Conservation (phyloP, 768 basidiomycete species). For the Lactarius indigo region DNA sequence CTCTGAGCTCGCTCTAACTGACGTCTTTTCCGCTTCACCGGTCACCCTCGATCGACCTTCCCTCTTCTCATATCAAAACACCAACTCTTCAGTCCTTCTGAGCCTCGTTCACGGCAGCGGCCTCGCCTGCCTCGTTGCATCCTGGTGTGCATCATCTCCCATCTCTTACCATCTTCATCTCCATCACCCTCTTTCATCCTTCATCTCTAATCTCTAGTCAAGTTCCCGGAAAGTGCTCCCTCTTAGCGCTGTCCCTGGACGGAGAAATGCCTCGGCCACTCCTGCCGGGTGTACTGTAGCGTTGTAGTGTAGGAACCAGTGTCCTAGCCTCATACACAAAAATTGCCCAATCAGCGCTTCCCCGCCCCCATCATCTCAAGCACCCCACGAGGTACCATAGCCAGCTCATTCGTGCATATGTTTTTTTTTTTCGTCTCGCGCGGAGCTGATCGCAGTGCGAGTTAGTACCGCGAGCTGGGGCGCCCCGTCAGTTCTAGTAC, state of each 20-base stretch:
- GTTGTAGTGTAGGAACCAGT: conserved; percentile 6
- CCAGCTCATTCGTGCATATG: not conserved
- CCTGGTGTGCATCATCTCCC: conserved; percentile 15
- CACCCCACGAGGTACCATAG: not conserved
- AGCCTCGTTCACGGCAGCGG: not conserved
- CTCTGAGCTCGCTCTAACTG: not conserved
- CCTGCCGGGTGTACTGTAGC: not conserved
- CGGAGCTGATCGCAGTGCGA: not conserved
- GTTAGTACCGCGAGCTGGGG: not conserved
- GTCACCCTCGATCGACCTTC: not conserved
- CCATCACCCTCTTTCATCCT: not conserved
- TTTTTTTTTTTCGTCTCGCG: not conserved
- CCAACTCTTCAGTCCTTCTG: not conserved
- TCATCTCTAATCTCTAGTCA: not conserved
- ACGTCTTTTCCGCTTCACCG: not conserved
- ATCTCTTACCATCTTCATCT: not conserved
- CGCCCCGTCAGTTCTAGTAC: not conserved
- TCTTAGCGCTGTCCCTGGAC: not conserved
- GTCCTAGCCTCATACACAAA: conserved; percentile 2
- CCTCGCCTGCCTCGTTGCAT: conserved; percentile 18
- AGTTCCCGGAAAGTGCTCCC: not conserved
- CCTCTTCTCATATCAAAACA: not conserved
- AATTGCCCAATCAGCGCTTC: not conserved
- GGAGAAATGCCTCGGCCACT: not conserved
- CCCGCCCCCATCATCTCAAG: conserved; percentile 6